Conservation (phyloP, 805 yeast genomes). For the Wickerhamomyces tratensis region DNA sequence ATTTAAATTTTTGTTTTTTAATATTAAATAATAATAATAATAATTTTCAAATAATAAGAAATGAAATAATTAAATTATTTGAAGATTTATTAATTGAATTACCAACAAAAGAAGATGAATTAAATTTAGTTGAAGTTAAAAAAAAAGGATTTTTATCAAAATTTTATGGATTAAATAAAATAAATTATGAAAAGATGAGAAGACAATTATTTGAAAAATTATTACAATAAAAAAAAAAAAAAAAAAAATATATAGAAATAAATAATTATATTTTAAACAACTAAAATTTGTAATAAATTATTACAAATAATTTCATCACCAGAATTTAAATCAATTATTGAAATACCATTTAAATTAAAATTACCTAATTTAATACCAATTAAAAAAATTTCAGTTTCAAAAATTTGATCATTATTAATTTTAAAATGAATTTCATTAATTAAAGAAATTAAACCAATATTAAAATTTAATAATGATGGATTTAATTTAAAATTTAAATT, state of each 20-base stretch:
- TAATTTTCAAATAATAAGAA: slow-evolving; percentile 6
- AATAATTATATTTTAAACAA: slow-evolving; percentile 21
- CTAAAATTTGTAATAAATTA: slow-evolving; percentile 57
- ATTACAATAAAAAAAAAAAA: too few relatives aligned
- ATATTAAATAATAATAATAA: too few relatives aligned
- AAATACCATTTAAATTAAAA: slow-evolving; percentile 54
- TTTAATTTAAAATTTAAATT: too few relatives aligned
- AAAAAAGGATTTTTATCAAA: too few relatives aligned
- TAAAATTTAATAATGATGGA: too few relatives aligned
- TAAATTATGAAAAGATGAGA: slow-evolving; percentile 21
- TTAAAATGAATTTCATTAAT: slow-evolving; percentile 60
- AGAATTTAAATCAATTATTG: slow-evolving; percentile 47
- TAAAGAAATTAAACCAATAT: slow-evolving; percentile 49
- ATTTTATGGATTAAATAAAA: slow-evolving; percentile 4
- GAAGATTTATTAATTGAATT: slow-evolving; percentile 21
- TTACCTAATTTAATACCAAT: slow-evolving; percentile 60
- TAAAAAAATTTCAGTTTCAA: slow-evolving; percentile 51
- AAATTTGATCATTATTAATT: slow-evolving; percentile 46
- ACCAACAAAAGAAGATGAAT: slow-evolving; percentile 20
- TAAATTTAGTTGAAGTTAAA: neutral
- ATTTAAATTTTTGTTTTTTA: too few relatives aligned
- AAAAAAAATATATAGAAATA: too few relatives aligned
- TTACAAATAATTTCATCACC: slow-evolving; percentile 71
- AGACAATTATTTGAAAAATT: slow-evolving; percentile 20
- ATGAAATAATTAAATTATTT: slow-evolving; percentile 16